A percentile compares a stretch with the other conserved stretches of the same genome.
These are phyloP conservation scores for Microthlaspi erraticum DNA, from an alignment of 345 rosid genomes.

Conservation along the genomic window DNA sequence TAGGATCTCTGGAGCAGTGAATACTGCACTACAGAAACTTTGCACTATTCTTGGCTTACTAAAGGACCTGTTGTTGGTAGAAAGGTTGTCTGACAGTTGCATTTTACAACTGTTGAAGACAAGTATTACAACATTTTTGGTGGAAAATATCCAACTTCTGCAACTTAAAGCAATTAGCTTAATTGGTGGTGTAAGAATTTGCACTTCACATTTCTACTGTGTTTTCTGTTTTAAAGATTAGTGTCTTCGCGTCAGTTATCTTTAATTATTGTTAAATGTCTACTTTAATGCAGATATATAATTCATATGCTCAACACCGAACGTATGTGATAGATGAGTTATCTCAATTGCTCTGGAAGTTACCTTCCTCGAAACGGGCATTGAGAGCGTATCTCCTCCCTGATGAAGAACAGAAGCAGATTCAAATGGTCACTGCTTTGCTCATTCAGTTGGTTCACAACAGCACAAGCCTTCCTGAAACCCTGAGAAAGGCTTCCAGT, in stretches of 20 bases:
- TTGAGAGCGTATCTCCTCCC: conserved; percentile 87
- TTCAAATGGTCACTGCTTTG: conserved; percentile 95
- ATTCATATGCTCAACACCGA: conserved; percentile 84
- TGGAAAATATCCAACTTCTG: conserved; percentile 94
- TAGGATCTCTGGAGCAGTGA: conserved; percentile 90
- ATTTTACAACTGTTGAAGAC: conserved; percentile 91
- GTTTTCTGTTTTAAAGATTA: conserved; percentile 1
- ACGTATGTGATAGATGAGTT: conserved; percentile 84
- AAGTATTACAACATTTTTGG: conserved; percentile 82
- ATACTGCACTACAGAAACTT: conserved; percentile 82
- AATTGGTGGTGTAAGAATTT: conserved; percentile 76
- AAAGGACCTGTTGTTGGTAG: conserved; percentile 84
- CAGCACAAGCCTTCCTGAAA: conserved; percentile 89
- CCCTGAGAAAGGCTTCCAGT: conserved; percentile 63
- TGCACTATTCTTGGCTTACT: conserved; percentile 91
- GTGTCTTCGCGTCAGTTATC: conserved; percentile 16
- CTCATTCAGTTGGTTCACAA: conserved; percentile 93
- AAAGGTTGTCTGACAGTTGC: conserved; percentile 96
- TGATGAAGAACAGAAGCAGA: conserved; percentile 98
- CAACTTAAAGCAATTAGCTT: conserved; percentile 93
- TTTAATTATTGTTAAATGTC: conserved; percentile 22
- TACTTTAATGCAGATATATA: conserved; percentile 72
- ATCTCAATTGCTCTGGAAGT: conserved; percentile 86
- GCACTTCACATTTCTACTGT: conserved; percentile 10
- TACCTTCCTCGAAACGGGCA: conserved; percentile 83